Percentiles rank a stretch among this genome's conserved stretches.
phyloP scores from a whole-genome alignment of 2,329 filamentous ascomycete species.

The Helminthosporium solani region DNA sequence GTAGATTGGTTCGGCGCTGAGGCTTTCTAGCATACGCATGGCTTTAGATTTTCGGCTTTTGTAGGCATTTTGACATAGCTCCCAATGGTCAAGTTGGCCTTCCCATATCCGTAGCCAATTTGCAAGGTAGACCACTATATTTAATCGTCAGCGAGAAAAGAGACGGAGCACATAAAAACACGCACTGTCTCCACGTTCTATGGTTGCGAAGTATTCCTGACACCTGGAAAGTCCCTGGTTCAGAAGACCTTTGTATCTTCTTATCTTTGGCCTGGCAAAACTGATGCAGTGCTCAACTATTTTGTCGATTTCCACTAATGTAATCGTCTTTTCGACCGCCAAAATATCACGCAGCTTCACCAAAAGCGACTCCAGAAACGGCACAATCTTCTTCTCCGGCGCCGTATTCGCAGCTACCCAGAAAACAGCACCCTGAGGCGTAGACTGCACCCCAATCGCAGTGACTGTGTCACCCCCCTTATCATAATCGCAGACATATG shows the following conservation, averaged over 20 bases:
- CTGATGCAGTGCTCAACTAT: conserved; percentile 11
- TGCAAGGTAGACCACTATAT: conserved; percentile 1
- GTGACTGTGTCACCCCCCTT: conserved; percentile 16
- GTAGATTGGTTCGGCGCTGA: conserved; percentile 10
- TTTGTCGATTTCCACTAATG: background rate
- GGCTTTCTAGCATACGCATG: conserved; percentile 9
- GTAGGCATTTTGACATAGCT: conserved; percentile 14
- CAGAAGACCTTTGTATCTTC: conserved; percentile 12
- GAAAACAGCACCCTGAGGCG: conserved; percentile 13
- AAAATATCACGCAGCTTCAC: background rate
- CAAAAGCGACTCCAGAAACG: conserved; percentile 11
- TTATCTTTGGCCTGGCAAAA: conserved; percentile 15
- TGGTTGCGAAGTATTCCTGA: conserved; percentile 2
- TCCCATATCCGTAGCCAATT: conserved; percentile 8
- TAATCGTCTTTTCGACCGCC: background rate
- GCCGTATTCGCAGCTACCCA: conserved; percentile 15
- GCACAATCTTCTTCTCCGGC: conserved; percentile 7
- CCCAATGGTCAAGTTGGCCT: background rate
- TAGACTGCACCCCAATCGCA: conserved; percentile 14
- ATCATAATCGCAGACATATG: conserved; percentile 14
- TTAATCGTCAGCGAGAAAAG: background rate
- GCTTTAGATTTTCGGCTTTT: conserved; percentile 8
- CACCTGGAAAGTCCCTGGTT: conserved; percentile 6
- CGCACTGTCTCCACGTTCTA: conserved; percentile 6
- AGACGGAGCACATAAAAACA: conserved; percentile 2